Base-by-base conservation (phyloP, 768 basidiomycete species). In the Dioszegia hungarica region DNA sequence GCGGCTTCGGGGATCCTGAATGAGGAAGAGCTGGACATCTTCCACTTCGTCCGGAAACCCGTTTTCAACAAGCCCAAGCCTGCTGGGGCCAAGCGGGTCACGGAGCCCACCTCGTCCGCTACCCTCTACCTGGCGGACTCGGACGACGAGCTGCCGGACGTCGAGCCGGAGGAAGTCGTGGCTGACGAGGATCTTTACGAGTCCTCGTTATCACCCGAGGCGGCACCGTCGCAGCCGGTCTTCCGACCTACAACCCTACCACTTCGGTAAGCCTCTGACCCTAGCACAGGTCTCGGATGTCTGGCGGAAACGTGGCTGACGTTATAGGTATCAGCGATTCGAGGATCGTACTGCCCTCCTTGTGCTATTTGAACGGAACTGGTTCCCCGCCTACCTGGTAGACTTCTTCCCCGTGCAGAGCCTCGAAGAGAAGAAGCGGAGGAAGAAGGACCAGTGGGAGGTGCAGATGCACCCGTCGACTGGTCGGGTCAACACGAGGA, bases 401-500 rank as follows among this genome's bases (percentile, higher is more conserved):
- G 51, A 31, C 9, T 64, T 57, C 36, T 5, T 24, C 6, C 60
- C 63, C 11, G 63, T 52, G 34, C 15, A n/a, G 24, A 52, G 15
- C 0, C 0, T 0, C 17, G 56, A 56, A 24, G 50, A 60, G n/a
- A n/a, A 40, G 37, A 40, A 49, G 17, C 19, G 14, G 27, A n/a
- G 51, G 20, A 54, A 59, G 36, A 19, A 25, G 20, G 59, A 54
- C 36, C 15, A 33, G n/a, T 51, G 37, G 36, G 3, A 25, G 12
- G 49, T 51, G 2, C 19, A 38, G 19, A 24, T 24, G 19, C 49
- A 51, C 28, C 28, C 33, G 33, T 44, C 33, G 15, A 43, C n/a
- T 22, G 39, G 48, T 44, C 29, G 34, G 24, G 17, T 27, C 6
- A 34, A 20, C 36, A 34, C 28, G 9, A 44, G 20, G 24, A 47